Percentiles rank a stretch among this genome's conserved stretches.
These are phyloP conservation scores for Lachnellula willkommii DNA, from an alignment of 2,329 filamentous ascomycete species.

Conservation along the genomic window DNA sequence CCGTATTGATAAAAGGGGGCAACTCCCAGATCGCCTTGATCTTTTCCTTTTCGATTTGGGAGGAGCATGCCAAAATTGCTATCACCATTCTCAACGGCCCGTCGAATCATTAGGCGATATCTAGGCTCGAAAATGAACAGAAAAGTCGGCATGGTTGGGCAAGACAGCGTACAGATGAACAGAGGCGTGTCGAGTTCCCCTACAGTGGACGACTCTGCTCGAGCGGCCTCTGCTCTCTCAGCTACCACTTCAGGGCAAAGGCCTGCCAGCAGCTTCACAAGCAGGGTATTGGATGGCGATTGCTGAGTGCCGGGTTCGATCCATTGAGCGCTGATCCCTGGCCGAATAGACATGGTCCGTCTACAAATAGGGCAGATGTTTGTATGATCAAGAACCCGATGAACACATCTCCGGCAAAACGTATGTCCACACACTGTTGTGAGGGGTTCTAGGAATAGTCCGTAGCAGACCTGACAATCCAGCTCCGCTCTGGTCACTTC, in stretches of 20 bases:
- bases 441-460: slow-evolving; percentile 71
- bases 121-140: slow-evolving; percentile 89
- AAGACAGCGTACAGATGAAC: slow-evolving; percentile 77
- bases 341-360: slow-evolving; percentile 50
- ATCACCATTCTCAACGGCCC: slow-evolving; percentile 63
- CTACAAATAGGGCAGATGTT: slow-evolving; percentile 78
- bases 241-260: slow-evolving; percentile 66
- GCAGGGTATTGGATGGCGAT: slow-evolving; percentile 54
- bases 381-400: slow-evolving; percentile 70
- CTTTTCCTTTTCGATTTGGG: slow-evolving; percentile 50
- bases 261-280: slow-evolving; percentile 57
- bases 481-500: slow-evolving; percentile 62
- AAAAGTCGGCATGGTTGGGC: slow-evolving; percentile 79
- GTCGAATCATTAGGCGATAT: slow-evolving; percentile 82
- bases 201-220: slow-evolving; percentile 51
- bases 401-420: slow-evolving; percentile 76
- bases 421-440: slow-evolving; percentile 87
- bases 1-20: slow-evolving; percentile 67
- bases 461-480: slow-evolving; percentile 86
- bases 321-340: slow-evolving; percentile 22
- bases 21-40: slow-evolving; percentile 47
- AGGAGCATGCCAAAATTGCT: slow-evolving; percentile 82
- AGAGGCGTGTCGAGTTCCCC: slow-evolving; percentile 61
- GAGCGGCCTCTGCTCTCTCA: slow-evolving; percentile 46
- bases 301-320: slow-evolving; percentile 18